Percentiles rank a stretch among this genome's conserved stretches.
Evolutionary conservation across 352 stramenopile species (phyloP).

Genomic region (Globisporangium nodosum): DNA sequence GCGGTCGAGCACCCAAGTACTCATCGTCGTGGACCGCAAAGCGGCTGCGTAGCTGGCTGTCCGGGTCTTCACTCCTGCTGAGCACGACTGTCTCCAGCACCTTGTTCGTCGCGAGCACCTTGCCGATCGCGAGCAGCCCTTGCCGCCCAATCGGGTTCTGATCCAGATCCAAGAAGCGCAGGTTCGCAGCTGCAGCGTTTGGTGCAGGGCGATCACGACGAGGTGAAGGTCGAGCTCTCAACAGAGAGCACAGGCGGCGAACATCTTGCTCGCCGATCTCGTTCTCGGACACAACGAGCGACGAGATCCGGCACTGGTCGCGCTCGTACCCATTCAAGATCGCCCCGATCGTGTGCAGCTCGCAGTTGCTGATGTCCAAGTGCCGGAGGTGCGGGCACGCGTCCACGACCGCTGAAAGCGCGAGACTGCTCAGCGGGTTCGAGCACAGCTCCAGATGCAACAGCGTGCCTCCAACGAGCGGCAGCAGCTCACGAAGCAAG

Average conservation of each 20-base stretch:
- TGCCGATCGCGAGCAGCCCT: conserved; percentile 15
- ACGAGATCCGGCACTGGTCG: conserved; percentile 18
- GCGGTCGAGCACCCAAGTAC: conserved; percentile 15
- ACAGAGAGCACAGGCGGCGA: conserved; percentile 18
- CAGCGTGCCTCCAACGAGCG: conserved; percentile 17
- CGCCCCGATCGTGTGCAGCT: conserved; percentile 23
- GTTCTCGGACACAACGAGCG: conserved; percentile 35
- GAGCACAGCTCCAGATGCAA: conserved; percentile 21
- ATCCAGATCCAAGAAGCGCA: conserved; percentile 29
- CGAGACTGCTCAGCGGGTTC: conserved; percentile 20
- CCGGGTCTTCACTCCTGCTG: conserved; percentile 14
- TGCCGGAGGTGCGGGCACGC: conserved; percentile 25
- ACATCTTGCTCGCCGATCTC: conserved; percentile 23
- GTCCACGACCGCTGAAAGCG: conserved; percentile 21
- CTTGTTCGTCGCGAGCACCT: conserved; percentile 14
- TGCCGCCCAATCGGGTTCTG: conserved; percentile 24
- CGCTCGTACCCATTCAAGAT: conserved; percentile 21
- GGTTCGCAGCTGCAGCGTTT: conserved; percentile 9
- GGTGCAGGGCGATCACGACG: background rate
- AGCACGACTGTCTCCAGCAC: conserved; percentile 27
- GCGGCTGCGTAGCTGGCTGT: conserved; percentile 12
- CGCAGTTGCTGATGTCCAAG: conserved; percentile 36
- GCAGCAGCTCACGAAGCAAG: conserved; percentile 18
- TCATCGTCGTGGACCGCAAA: conserved; percentile 22
- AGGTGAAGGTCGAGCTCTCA: conserved; percentile 11